Evolutionary conservation across 75 land plant genomes (phyloP).

Genomic region (Ceratopteris richardii): DNA sequence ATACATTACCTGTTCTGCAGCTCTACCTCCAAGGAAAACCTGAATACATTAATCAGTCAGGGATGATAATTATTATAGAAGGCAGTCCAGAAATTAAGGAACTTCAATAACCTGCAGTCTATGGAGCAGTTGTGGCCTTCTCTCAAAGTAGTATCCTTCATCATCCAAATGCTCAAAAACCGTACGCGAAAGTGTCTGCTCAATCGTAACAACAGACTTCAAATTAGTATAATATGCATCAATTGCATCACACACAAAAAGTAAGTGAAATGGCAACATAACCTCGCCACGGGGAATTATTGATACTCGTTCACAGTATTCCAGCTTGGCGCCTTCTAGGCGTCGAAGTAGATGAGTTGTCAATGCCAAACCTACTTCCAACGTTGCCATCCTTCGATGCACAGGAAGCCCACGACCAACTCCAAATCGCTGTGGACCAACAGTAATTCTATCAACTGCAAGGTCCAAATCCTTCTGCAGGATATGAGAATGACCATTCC

Average conservation of each 20-base stretch:
- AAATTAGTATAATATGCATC: background rate
- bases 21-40: constrained; percentile 84
- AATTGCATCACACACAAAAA: background rate
- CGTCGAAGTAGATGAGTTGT: constrained; percentile 81
- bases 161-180: constrained; percentile 74
- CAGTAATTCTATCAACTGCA: constrained; percentile 84
- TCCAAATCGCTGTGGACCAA: constrained; percentile 68
- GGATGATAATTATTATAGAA: too few species aligned
- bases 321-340: constrained; percentile 64
- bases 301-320: constrained; percentile 67
- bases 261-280: background rate
- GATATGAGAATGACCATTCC: constrained; percentile 59
- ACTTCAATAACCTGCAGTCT: constrained; percentile 59
- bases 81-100: too few species aligned
- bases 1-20: constrained; percentile 89
- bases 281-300: constrained; percentile 84
- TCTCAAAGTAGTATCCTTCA: constrained; percentile 62
- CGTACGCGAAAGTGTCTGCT: constrained; percentile 66
- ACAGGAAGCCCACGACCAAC: constrained; percentile 54
- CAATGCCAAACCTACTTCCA: constrained; percentile 73
- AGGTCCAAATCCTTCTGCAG: constrained; percentile 65
- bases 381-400: constrained; percentile 73
- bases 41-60: constrained; percentile 4
- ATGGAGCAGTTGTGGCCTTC: constrained; percentile 70
- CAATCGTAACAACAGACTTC: background rate